phyloP scores from a whole-genome alignment of 768 basidiomycete species.

The Candolleomyces eurysporus region DNA sequence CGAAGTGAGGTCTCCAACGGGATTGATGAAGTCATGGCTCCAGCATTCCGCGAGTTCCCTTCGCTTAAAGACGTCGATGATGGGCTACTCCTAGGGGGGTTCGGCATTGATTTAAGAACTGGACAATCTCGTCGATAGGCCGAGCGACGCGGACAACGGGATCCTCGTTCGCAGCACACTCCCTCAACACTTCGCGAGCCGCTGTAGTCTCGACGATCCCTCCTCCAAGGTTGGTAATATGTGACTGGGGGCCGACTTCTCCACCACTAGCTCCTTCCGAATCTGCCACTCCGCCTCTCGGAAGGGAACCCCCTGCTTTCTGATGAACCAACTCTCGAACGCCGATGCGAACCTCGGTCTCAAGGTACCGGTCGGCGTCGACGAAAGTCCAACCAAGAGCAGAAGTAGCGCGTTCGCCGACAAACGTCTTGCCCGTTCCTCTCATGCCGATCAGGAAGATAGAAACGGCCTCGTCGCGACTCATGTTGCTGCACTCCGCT shows the following conservation, averaged over 20 bases:
- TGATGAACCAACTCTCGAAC: conserved; percentile 77
- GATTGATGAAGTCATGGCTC: conserved; percentile 82
- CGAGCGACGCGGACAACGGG: conserved; percentile 85
- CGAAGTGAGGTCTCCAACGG: conserved; percentile 39
- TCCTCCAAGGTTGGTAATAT: conserved; percentile 90
- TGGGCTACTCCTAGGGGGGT: conserved; percentile 76
- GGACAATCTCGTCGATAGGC: conserved; percentile 75
- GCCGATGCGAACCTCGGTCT: conserved; percentile 53
- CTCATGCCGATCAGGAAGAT: conserved; percentile 93
- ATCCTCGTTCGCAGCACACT: conserved; percentile 57
- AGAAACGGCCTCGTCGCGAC: conserved; percentile 44
- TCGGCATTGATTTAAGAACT: conserved; percentile 79
- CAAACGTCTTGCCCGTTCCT: conserved; percentile 91
- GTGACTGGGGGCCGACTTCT: conserved; percentile 50
- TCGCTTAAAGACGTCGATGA: conserved; percentile 80
- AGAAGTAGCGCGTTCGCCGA: conserved; percentile 75
- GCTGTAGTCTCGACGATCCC: conserved; percentile 87
- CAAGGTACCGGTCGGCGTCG: conserved; percentile 86
- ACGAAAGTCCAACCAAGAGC: conserved; percentile 68
- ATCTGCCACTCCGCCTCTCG: conserved; percentile 72
- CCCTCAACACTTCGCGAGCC: conserved; percentile 69
- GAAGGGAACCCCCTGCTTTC: conserved; percentile 89
- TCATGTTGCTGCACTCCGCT: conserved; percentile 36
- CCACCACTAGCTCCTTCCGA: conserved; percentile 64
- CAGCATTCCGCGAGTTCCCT: conserved; percentile 77